These are phyloP conservation scores for Hyaloscypha variabilis DNA, from an alignment of 495 filamentous ascomycete genomes.

Conservation along the genomic window DNA sequence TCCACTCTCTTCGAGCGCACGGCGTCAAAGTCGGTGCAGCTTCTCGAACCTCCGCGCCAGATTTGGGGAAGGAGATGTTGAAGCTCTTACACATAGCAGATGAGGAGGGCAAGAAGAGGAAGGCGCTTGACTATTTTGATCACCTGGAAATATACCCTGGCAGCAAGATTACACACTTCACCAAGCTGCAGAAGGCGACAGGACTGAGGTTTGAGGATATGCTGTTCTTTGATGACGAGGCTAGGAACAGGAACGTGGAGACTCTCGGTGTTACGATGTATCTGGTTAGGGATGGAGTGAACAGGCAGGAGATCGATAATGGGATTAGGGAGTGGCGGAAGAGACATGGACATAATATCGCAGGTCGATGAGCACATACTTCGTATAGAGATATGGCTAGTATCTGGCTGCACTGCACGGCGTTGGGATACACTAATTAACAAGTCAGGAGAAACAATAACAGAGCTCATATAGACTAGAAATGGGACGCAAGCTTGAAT, in stretches of 20 bases:
- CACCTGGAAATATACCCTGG: slow-evolving; percentile 88
- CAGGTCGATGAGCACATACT: neutral
- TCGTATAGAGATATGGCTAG: neutral
- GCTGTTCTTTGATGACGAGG: slow-evolving; percentile 97
- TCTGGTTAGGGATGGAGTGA: slow-evolving; percentile 71
- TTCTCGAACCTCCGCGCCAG: slow-evolving; percentile 80
- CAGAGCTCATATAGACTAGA: neutral
- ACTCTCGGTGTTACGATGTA: slow-evolving; percentile 73
- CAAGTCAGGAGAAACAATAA: neutral
- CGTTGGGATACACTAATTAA: slow-evolving; percentile 4
- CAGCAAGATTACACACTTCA: slow-evolving; percentile 85
- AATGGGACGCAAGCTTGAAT: too few relatives aligned
- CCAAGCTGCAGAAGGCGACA: slow-evolving; percentile 66
- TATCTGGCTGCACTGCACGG: neutral
- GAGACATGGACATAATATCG: slow-evolving; percentile 53
- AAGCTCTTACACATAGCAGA: slow-evolving; percentile 67
- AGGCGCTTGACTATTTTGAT: slow-evolving; percentile 79
- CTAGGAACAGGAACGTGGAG: slow-evolving; percentile 83
- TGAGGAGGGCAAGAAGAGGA: slow-evolving; percentile 45
- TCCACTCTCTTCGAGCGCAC: slow-evolving; percentile 58
- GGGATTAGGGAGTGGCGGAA: slow-evolving; percentile 84
- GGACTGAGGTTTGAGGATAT: slow-evolving; percentile 76
- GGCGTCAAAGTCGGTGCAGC: slow-evolving; percentile 74
- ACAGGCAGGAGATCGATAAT: slow-evolving; percentile 74
- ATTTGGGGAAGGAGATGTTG: slow-evolving; percentile 80